Percentiles rank a stretch among this genome's conserved stretches.
These are phyloP conservation scores for Arabis hirsuta DNA, from an alignment of 345 rosid species.

Conservation along the genomic window DNA sequence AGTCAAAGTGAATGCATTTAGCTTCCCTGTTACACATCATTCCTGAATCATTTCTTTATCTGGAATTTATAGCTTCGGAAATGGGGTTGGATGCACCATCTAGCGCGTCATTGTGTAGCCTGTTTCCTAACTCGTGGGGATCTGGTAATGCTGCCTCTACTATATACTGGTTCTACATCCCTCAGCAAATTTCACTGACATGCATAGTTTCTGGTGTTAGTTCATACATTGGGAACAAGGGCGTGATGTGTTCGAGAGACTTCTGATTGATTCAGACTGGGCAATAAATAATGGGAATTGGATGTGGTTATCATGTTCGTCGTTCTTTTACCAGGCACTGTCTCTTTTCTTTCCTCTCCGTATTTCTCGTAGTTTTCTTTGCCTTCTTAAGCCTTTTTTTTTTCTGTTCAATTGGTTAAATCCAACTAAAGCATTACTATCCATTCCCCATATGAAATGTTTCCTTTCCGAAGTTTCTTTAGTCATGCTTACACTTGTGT, in stretches of 20 bases:
- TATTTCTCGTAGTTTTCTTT: neutral
- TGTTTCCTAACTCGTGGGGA: constrained; percentile 97
- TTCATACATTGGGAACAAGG: constrained; percentile 99
- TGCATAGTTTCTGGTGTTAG: constrained; percentile 54
- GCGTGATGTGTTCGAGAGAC: constrained; percentile 90
- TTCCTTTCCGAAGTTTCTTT: neutral
- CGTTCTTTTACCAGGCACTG: constrained; percentile 91
- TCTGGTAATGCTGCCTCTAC: constrained; percentile 58
- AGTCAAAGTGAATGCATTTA: neutral
- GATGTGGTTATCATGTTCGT: constrained; percentile 96
- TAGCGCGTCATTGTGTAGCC: constrained; percentile 89
- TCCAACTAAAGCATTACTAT: neutral
- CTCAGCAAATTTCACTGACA: constrained; percentile 29
- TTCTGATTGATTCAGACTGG: constrained; percentile 96
- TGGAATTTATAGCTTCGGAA: constrained; percentile 63
- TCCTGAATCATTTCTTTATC: constrained; percentile 7
- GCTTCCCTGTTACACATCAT: constrained; percentile 11
- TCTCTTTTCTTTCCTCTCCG: neutral
- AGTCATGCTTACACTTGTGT: constrained; percentile 6
- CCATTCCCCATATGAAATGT: neutral
- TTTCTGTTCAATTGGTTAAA: neutral
- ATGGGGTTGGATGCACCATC: constrained; percentile 99
- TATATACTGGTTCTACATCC: constrained; percentile 14
- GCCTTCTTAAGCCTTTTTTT: neutral
- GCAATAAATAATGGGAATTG: constrained; percentile 92